Conservation (phyloP, 139 green algal species). For the Deuterostichococcus epilithicus region DNA sequence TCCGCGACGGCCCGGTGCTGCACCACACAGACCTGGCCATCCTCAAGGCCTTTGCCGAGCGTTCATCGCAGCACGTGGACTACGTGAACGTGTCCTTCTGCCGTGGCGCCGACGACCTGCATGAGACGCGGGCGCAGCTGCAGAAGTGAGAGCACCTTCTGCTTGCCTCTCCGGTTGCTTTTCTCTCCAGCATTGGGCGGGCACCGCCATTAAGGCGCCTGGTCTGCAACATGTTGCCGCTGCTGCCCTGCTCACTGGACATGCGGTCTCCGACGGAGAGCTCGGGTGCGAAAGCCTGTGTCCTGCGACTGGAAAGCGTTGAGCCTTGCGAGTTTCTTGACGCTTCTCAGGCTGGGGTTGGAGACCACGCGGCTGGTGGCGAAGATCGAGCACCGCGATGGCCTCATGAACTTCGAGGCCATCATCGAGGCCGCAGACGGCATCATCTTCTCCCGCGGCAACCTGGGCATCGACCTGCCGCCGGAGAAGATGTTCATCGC, state of each 20-base stretch:
- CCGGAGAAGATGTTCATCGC: slow-evolving; percentile 66
- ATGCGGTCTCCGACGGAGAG: slow-evolving; percentile 31
- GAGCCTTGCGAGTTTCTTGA: neutral
- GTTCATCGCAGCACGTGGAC: slow-evolving; percentile 40
- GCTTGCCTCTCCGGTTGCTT: too few species aligned
- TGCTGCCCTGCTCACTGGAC: too few species aligned
- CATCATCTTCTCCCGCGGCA: slow-evolving; percentile 77
- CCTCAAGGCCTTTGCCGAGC: slow-evolving; percentile 7
- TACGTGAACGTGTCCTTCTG: slow-evolving; percentile 62
- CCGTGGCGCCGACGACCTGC: slow-evolving; percentile 11
- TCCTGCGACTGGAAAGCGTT: neutral
- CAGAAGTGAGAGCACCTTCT: too few species aligned
- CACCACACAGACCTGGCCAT: slow-evolving; percentile 10
- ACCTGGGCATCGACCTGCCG: slow-evolving; percentile 79
- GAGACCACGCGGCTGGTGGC: slow-evolving; percentile 49
- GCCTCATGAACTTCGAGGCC: slow-evolving; percentile 46
- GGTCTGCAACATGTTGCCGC: too few species aligned
- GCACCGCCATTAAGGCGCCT: too few species aligned
- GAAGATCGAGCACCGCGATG: slow-evolving; percentile 39
- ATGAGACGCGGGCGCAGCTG: neutral
- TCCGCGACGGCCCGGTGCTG: slow-evolving; percentile 1
- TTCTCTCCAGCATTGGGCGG: too few species aligned
- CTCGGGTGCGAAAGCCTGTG: slow-evolving; percentile 16
- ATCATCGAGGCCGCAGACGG: slow-evolving; percentile 66
- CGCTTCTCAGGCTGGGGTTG: slow-evolving; percentile 29